phyloP scores from a whole-genome alignment of 768 basidiomycete genomes.

The Wakefieldia striispora region DNA sequence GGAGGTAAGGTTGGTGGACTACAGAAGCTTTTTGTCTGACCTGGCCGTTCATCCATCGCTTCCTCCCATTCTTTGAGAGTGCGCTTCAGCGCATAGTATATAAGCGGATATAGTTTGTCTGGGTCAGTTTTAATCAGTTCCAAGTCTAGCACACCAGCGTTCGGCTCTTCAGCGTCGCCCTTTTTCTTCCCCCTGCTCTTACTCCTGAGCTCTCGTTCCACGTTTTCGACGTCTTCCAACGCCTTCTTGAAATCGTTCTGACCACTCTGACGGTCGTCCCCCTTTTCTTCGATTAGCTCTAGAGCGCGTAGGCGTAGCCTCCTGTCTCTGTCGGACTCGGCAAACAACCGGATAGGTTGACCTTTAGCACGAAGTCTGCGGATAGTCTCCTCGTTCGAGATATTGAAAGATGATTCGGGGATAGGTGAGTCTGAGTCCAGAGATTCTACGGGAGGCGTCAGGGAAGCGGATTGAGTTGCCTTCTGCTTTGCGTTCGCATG shows the following conservation, averaged over 20 bases:
- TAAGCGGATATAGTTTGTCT: constrained; percentile 93
- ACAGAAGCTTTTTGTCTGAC: constrained; percentile 37
- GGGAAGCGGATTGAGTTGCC: constrained; percentile 39
- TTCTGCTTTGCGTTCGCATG: constrained; percentile 47
- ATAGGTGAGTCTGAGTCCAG: constrained; percentile 40
- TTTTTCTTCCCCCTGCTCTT: constrained; percentile 61
- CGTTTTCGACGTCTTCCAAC: constrained; percentile 82
- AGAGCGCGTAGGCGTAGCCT: constrained; percentile 86
- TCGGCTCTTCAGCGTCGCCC: constrained; percentile 49
- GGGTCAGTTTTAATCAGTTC: constrained; percentile 84
- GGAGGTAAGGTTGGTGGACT: constrained; percentile 1
- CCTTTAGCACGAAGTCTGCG: constrained; percentile 87
- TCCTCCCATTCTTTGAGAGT: constrained; percentile 96
- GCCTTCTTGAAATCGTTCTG: constrained; percentile 96
- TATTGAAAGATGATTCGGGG: constrained; percentile 62
- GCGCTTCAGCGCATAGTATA: constrained; percentile 93
- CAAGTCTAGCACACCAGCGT: constrained; percentile 69
- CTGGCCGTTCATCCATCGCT: constrained; percentile 90
- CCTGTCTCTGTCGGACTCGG: constrained; percentile 92
- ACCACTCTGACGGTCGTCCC: constrained; percentile 72
- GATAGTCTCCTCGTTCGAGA: constrained; percentile 90
- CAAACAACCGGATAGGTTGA: constrained; percentile 93
- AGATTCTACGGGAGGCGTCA: constrained; percentile 34
- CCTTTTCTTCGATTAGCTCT: constrained; percentile 92
- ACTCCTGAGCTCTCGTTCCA: constrained; percentile 62